phyloP scores from a whole-genome alignment of 257 asterid species.

The Capsicum pubescens region DNA sequence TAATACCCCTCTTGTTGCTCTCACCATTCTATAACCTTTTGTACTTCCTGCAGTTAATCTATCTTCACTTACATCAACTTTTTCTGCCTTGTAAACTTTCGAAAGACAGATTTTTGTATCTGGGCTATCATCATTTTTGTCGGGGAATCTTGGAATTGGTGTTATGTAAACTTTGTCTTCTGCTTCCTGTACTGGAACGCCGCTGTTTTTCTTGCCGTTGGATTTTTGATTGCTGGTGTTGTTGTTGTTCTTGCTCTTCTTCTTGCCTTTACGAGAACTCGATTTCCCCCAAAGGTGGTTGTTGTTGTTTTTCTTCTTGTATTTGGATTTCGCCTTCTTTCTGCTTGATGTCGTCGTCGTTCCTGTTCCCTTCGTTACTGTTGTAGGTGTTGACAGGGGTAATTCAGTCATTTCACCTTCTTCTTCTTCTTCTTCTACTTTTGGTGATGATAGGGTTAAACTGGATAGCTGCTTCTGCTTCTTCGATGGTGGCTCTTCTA shows the following conservation, averaged over 20 bases:
- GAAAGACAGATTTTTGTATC: constrained; percentile 77
- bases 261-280: constrained; percentile 74
- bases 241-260: constrained; percentile 59
- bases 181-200: constrained; percentile 34
- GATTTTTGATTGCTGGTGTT: constrained; percentile 38
- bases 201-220: constrained; percentile 47
- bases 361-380: constrained; percentile 26
- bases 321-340: constrained; percentile 66
- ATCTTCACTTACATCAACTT: constrained; percentile 89
- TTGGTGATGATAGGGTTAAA: constrained; percentile 1
- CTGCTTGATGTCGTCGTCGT: constrained; percentile 39
- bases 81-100: constrained; percentile 89
- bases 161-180: constrained; percentile 74
- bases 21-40: constrained; percentile 95
- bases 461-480: constrained; percentile 65
- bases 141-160: constrained; percentile 82
- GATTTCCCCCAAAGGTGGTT: constrained; percentile 80
- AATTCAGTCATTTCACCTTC: constrained; percentile 38
- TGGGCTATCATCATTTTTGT: constrained; percentile 71
- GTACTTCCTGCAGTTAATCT: constrained; percentile 89
- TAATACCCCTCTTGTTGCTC: constrained; percentile 87
- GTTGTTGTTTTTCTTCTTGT: constrained; percentile 83
- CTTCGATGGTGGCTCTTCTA: constrained; percentile 59
- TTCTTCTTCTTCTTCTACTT: constrained; percentile 4
- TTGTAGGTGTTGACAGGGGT: constrained; percentile 41